These are phyloP conservation scores for Phytophthora meadii DNA, from an alignment of 352 stramenopile genomes.

Conservation along the genomic window DNA sequence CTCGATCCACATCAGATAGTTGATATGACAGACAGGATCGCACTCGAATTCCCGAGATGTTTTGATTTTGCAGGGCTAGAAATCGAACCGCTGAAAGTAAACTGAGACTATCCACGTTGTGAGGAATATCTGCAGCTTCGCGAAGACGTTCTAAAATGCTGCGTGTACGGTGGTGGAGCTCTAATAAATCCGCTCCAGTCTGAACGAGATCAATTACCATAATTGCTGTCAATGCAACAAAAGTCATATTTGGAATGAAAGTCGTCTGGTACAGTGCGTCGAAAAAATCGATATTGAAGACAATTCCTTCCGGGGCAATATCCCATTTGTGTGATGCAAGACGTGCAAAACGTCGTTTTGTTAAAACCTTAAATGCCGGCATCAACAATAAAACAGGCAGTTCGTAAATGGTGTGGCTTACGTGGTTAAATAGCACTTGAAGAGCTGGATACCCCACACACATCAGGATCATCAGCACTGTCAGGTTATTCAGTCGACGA, in stretches of 20 bases:
- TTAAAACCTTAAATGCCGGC: not conserved
- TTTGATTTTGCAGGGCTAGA: not conserved
- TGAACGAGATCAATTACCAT: slow-evolving; percentile 12
- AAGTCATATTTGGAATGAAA: slow-evolving; percentile 7
- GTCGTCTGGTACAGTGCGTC: slow-evolving; percentile 9
- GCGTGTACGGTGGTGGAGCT: slow-evolving; percentile 6
- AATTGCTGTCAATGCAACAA: not conserved
- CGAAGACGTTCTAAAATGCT: slow-evolving; percentile 1
- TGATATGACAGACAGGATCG: slow-evolving; percentile 21
- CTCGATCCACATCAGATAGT: not conserved
- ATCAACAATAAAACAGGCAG: slow-evolving; percentile 6
- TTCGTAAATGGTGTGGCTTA: slow-evolving; percentile 16
- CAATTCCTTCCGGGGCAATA: slow-evolving; percentile 17
- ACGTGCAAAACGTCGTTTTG: slow-evolving; percentile 1
- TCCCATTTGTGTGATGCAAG: slow-evolving; percentile 15
- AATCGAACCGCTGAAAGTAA: not conserved
- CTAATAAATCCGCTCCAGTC: slow-evolving; percentile 4
- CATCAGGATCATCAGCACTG: not conserved
- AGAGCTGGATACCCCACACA: slow-evolving; percentile 6
- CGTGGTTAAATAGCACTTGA: slow-evolving; percentile 4
- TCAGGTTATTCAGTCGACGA: not conserved
- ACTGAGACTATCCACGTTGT: not conserved
- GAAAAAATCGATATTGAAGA: slow-evolving; percentile 32
- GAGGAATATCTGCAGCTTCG: not conserved
- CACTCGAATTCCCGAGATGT: not conserved